A percentile compares a stretch with the other conserved stretches of the same genome.
Conservation (phyloP, 345 rosid genomes). For the Arabis alpina region DNA sequence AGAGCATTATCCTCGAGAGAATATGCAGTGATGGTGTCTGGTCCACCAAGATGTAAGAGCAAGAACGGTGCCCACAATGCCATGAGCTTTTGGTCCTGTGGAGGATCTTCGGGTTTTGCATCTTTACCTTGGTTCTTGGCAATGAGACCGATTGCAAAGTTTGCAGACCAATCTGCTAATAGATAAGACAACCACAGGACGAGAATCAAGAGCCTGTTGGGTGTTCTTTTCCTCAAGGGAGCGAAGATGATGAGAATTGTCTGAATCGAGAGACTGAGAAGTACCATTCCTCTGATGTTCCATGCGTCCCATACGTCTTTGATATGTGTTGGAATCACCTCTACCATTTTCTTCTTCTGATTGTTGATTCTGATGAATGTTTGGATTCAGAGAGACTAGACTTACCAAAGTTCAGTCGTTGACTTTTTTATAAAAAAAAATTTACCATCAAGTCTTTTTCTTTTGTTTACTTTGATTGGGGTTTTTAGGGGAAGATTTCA, state of each 20-base stretch:
- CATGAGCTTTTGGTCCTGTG: not conserved
- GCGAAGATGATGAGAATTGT: conserved; percentile 48
- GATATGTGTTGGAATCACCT: conserved; percentile 36
- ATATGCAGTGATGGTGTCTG: conserved; percentile 39
- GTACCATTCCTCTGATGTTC: conserved; percentile 54
- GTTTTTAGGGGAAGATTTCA: no score
- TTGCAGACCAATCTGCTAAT: no score
- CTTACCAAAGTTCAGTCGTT: no score
- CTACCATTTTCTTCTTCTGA: conserved; percentile 16
- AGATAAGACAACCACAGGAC: conserved; percentile 45
- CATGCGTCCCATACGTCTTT: conserved; percentile 47
- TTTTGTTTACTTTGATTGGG: no score
- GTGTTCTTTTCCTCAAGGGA: conserved; percentile 46
- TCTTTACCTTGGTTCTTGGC: no score
- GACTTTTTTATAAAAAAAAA: no score
- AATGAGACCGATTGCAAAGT: no score
- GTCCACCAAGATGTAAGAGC: conserved; percentile 54
- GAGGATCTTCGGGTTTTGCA: no score
- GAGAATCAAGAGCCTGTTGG: conserved; percentile 20
- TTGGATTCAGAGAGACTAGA: no score
- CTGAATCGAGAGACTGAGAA: conserved; percentile 55
- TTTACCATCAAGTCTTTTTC: no score
- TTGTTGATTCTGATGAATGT: no score
- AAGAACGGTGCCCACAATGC: conserved; percentile 35
- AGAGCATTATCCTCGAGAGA: conserved; percentile 32